Percentiles rank a stretch among this genome's conserved stretches.
These are phyloP conservation scores for Aspergillus bertholletiae DNA, from an alignment of 495 filamentous ascomycete genomes.

Conservation along the genomic window DNA sequence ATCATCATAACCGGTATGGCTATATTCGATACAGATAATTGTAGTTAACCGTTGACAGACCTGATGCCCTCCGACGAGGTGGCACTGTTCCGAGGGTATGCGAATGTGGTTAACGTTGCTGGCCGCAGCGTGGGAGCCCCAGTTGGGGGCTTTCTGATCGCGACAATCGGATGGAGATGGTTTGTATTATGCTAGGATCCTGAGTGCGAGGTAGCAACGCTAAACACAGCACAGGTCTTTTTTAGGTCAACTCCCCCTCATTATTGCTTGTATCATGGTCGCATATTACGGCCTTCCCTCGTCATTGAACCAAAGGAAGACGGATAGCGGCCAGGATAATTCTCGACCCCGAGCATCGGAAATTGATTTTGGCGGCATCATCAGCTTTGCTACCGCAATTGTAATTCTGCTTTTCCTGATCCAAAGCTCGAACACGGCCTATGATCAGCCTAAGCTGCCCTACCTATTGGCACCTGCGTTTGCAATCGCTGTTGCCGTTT, in stretches of 20 bases:
- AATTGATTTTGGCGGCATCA: constrained; percentile 11
- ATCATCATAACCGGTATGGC: constrained; percentile 7
- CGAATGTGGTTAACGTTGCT: constrained; percentile 17
- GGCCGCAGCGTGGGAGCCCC: constrained; percentile 21
- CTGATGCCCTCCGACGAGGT: constrained; percentile 17
- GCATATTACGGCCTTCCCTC: constrained; percentile 10
- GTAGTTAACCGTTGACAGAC: constrained; percentile 9
- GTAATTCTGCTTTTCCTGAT: constrained; percentile 8
- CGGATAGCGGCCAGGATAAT: neutral
- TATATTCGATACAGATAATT: neutral
- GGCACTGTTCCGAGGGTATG: constrained; percentile 20
- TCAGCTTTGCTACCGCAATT: constrained; percentile 9
- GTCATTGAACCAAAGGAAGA: constrained; percentile 4
- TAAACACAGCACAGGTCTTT: constrained; percentile 21
- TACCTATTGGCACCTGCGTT: constrained; percentile 5
- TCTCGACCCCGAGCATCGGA: neutral
- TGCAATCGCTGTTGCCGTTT: constrained; percentile 5
- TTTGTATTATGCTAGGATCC: neutral
- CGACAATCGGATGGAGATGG: constrained; percentile 27
- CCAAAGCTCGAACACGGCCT: neutral
- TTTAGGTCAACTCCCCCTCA: constrained; percentile 23
- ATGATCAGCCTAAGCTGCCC: neutral
- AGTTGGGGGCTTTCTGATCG: constrained; percentile 16
- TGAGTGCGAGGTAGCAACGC: neutral
- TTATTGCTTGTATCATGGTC: constrained; percentile 17